phyloP scores from a whole-genome alignment of 2,329 filamentous ascomycete genomes.

The Chrysoporthe puriensis region DNA sequence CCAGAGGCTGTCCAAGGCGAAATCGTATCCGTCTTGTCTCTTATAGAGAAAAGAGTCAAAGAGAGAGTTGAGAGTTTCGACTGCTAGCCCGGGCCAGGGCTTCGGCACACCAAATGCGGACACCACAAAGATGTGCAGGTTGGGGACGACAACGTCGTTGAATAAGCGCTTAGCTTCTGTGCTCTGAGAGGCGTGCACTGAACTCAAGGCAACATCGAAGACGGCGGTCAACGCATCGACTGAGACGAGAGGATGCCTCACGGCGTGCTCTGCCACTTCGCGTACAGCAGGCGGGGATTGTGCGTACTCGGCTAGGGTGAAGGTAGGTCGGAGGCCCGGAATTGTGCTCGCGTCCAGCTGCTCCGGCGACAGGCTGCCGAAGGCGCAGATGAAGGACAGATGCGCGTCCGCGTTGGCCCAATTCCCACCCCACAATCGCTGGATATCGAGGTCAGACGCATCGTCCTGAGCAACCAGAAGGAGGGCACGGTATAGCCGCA shows the following conservation, averaged over 20 bases:
- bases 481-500: constrained; percentile 78
- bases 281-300: constrained; percentile 53
- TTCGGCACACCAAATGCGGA: constrained; percentile 78
- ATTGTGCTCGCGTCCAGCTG: constrained; percentile 85
- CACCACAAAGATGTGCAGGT: constrained; percentile 78
- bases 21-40: constrained; percentile 76
- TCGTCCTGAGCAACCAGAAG: constrained; percentile 69
- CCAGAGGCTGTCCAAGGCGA: constrained; percentile 91
- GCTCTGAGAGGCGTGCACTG: constrained; percentile 63
- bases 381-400: constrained; percentile 90
- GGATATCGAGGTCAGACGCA: constrained; percentile 72
- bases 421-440: constrained; percentile 84
- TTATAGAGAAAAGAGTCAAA: constrained; percentile 86
- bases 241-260: constrained; percentile 86
- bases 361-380: constrained; percentile 73
- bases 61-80: constrained; percentile 74
- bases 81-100: constrained; percentile 75
- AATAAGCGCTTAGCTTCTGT: constrained; percentile 68
- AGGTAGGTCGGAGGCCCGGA: constrained; percentile 77
- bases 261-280: constrained; percentile 62
- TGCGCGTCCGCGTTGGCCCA: constrained; percentile 90
- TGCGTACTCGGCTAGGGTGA: constrained; percentile 63
- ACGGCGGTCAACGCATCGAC: constrained; percentile 77
- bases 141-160: constrained; percentile 70
- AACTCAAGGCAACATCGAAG: constrained; percentile 66